Evolutionary conservation across 2,329 filamentous ascomycete species (phyloP), one percentile per base, ranked within the genome.

Genomic region (Albifimbria verrucaria): DNA sequence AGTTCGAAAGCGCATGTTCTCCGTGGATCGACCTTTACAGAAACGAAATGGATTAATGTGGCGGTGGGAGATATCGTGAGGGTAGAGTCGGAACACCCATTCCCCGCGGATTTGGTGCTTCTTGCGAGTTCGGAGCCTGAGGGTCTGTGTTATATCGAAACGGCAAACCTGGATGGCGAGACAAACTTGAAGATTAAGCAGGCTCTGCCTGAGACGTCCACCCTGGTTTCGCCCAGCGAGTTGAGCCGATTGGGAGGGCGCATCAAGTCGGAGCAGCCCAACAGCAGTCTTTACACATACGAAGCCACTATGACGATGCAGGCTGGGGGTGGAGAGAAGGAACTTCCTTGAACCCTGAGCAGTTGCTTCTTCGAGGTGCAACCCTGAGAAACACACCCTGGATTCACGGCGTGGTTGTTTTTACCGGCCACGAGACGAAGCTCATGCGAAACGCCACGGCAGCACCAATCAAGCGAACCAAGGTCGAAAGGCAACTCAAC

Each of bases 141-240:
- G 75, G 94, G 94, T 63, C 76, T 99, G 52, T 99, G 94, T 73
- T 99, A 99, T 69, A 97, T 99, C 66, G 94, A 99, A 74, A 99
- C 94, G 2, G 93, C 94, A 22, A 99, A 99, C 68, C 78, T 99
- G 54, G 94, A 99, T 64, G 94, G 94, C 62, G 94, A 99, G 73
- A 99, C 94, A 20, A 99, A 99, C 68, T 76, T 99, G 62, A 99
- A 99, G 75, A 96, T 99, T 75, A 99, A 99, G 75, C 94, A 99
- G 75, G 93, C 87, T 2, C 86, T 97, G 51, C 93, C 94, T 1
- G 94, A 99, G 75, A 99, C 94, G 0, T 86, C 89, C 15, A 80
- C 88, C 55, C 79, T 97, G 67, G 92, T 99, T 54, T 96, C 90
- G 66, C 85, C 92, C 18, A 86, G 82, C 58, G 93, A 97, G 63